A percentile compares a stretch with the other conserved stretches of the same genome.
Conservation (phyloP, 345 rosid species). For the Excoecaria cochinchinensis region DNA sequence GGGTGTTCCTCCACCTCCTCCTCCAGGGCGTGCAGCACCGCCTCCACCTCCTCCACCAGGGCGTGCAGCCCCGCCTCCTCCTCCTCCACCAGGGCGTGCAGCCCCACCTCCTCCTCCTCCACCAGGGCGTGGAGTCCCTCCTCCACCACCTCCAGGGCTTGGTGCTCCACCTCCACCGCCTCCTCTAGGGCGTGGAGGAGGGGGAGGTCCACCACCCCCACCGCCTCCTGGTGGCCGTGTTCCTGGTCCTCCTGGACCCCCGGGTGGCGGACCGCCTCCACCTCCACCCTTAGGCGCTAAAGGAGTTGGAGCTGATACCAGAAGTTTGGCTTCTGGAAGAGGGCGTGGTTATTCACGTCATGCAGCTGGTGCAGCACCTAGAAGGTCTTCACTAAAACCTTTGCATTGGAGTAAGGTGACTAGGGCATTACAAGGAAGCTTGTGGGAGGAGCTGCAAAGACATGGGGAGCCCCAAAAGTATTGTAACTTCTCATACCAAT, state of each 20-base stretch:
- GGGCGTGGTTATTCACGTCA: constrained; percentile 58
- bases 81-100: constrained; percentile 28
- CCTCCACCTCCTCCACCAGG: constrained; percentile 29
- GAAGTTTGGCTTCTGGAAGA: constrained; percentile 50
- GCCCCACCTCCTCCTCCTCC: constrained; percentile 33
- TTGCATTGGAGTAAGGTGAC: constrained; percentile 98
- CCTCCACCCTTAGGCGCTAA: constrained; percentile 64
- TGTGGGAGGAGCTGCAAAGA: constrained; percentile 97
- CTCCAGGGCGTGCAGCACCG: constrained; percentile 25
- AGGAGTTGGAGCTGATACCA: constrained; percentile 44
- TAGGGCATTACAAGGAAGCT: constrained; percentile 96
- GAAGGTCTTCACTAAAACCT: constrained; percentile 89
- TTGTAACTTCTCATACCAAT: constrained; percentile 25
- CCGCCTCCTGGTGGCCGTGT: constrained; percentile 24
- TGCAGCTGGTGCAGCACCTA: constrained; percentile 43
- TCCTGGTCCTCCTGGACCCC: constrained; percentile 28
- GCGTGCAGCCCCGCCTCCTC: constrained; percentile 36
- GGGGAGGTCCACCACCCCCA: constrained; percentile 34
- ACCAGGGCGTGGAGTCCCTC: constrained; percentile 12
- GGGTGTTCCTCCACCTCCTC: constrained; percentile 18
- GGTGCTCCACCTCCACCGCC: constrained; percentile 19
- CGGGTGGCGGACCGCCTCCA: constrained; percentile 35
- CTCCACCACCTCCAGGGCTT: constrained; percentile 30
- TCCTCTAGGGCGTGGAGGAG: constrained; percentile 19
- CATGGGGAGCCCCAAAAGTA: constrained; percentile 87